Conservation (phyloP, 176 grass and related monocot genomes). For the Bolboschoenus planiculmis region DNA sequence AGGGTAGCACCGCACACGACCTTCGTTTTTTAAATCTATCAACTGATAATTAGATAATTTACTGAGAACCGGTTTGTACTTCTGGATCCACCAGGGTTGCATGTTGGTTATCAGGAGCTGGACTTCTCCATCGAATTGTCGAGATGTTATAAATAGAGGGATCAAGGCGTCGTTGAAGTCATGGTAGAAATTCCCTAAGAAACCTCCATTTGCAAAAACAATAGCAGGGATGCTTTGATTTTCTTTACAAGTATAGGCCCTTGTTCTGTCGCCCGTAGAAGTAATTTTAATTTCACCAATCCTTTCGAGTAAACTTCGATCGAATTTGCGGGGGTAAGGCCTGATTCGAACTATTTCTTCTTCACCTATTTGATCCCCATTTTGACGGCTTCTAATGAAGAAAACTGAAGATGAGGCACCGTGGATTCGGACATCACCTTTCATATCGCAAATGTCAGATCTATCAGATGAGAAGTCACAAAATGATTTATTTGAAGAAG, state of each 20-base stretch:
- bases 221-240: slow-evolving; percentile 46
- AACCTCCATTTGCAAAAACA: slow-evolving; percentile 62
- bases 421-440: slow-evolving; percentile 38
- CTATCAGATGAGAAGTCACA: slow-evolving; percentile 37
- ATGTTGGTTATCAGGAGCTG: slow-evolving; percentile 51
- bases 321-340: slow-evolving; percentile 58
- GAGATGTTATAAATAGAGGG: slow-evolving; percentile 68
- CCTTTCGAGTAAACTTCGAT: slow-evolving; percentile 32
- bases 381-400: slow-evolving; percentile 22
- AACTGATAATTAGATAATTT: slow-evolving; percentile 57
- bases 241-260: slow-evolving; percentile 26
- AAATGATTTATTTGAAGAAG: neutral
- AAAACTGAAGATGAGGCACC: slow-evolving; percentile 12
- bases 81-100: slow-evolving; percentile 49
- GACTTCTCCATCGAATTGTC: slow-evolving; percentile 62
- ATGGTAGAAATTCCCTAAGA: slow-evolving; percentile 76
- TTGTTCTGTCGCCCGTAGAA: neutral
- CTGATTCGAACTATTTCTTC: slow-evolving; percentile 51
- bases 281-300: slow-evolving; percentile 16
- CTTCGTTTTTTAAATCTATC: slow-evolving; percentile 43
- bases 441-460: slow-evolving; percentile 47
- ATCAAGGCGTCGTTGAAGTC: slow-evolving; percentile 78
- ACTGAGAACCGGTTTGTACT: slow-evolving; percentile 50
- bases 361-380: neutral
- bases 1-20: slow-evolving; percentile 46